phyloP scores from a whole-genome alignment of 345 rosid genomes.

The Brassica nigra region DNA sequence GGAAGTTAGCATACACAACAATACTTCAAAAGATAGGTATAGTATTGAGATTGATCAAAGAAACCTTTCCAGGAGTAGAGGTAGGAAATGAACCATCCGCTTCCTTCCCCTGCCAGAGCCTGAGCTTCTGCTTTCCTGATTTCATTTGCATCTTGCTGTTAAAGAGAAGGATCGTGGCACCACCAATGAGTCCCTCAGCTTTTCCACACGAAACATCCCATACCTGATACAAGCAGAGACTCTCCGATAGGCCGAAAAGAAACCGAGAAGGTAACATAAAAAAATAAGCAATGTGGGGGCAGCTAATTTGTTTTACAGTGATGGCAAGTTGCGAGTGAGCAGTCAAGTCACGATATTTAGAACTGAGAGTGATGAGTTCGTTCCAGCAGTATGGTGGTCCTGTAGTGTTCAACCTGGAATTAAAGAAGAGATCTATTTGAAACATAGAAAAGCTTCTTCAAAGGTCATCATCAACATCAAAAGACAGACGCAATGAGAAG shows the following conservation, averaged over 20 bases:
- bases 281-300: constrained; percentile 13
- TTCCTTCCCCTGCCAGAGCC: constrained; percentile 86
- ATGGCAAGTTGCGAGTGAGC: constrained; percentile 85
- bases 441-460: not conserved
- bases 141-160: constrained; percentile 87
- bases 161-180: constrained; percentile 87
- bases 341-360: constrained; percentile 91
- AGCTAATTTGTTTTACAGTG: constrained; percentile 54
- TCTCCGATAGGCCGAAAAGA: not conserved
- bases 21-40: not conserved
- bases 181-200: constrained; percentile 88
- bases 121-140: constrained; percentile 94
- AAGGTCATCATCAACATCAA: constrained; percentile 13
- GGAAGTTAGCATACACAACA: not conserved
- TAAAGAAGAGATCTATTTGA: constrained; percentile 25
- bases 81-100: constrained; percentile 92
- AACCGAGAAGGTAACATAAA: not conserved
- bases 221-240: constrained; percentile 49
- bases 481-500: not conserved
- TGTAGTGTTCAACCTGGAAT: constrained; percentile 73
- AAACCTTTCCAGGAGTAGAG: constrained; percentile 96
- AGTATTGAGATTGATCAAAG: constrained; percentile 9
- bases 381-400: constrained; percentile 89
- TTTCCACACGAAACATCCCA: constrained; percentile 92
- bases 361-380: constrained; percentile 76